Conservation (phyloP, 2,329 filamentous ascomycete genomes). For the Aquanectria penicillioides region DNA sequence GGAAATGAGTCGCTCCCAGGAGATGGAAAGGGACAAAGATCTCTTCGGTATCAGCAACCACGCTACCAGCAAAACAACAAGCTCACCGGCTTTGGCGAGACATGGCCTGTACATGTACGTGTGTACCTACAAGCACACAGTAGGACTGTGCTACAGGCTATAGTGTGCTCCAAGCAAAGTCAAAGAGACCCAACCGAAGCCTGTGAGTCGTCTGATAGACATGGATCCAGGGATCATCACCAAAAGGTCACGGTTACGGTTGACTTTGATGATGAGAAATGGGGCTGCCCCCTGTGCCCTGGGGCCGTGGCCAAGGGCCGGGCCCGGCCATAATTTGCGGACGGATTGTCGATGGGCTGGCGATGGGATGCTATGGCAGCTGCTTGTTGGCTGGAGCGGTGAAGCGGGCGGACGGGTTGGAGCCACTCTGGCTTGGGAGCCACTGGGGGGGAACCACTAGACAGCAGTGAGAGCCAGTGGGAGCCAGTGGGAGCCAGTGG, state of each 20-base stretch:
- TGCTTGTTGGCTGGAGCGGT: slow-evolving; percentile 29
- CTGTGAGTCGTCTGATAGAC: slow-evolving; percentile 39
- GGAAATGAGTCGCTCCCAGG: slow-evolving; percentile 5
- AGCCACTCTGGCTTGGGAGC: slow-evolving; percentile 16
- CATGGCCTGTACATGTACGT: no score
- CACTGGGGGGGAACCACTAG: background rate
- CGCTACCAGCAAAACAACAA: background rate
- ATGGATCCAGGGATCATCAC: slow-evolving; percentile 40
- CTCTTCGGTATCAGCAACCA: background rate
- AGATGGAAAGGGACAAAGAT: slow-evolving; percentile 16
- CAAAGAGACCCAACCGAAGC: slow-evolving; percentile 6
- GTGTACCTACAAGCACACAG: no score
- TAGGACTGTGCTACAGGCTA: no score
- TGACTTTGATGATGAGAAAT: slow-evolving; percentile 4
- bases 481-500: background rate
- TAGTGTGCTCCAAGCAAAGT: background rate
- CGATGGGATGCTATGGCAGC: slow-evolving; percentile 7
- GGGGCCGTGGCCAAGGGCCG: slow-evolving; percentile 12
- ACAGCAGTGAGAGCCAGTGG: background rate
- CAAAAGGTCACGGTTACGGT: background rate
- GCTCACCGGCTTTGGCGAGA: background rate
- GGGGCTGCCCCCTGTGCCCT: slow-evolving; percentile 1
- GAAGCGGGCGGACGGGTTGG: slow-evolving; percentile 19
- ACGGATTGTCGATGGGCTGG: slow-evolving; percentile 11
- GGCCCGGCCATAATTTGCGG: slow-evolving; percentile 24